phyloP scores from a whole-genome alignment of 225 moss, liverwort and hornwort species.

The Rhytidiadelphus loreus region DNA sequence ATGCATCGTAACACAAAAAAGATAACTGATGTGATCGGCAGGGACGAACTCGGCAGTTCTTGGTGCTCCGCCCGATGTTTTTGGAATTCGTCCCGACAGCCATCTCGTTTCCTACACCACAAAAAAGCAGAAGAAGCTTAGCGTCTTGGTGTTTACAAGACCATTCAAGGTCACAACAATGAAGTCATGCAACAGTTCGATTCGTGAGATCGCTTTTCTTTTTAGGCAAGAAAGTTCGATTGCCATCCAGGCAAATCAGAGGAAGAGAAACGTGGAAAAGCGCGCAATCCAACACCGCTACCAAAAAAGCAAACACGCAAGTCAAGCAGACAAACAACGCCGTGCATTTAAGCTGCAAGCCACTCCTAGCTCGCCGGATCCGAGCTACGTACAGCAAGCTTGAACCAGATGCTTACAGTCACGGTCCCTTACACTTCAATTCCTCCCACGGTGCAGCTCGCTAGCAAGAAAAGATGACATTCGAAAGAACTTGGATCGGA shows the following conservation, averaged over 20 bases:
- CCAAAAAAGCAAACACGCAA: neutral
- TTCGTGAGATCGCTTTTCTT: neutral
- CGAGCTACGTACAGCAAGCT: neutral
- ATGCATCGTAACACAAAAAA: neutral
- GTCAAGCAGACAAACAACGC: neutral
- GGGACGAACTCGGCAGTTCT: neutral
- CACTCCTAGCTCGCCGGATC: neutral
- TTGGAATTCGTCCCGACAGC: neutral
- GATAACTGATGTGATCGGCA: neutral
- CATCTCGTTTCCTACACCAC: neutral
- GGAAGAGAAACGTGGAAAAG: neutral
- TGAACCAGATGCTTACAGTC: neutral
- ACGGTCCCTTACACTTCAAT: neutral
- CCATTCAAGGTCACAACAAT: neutral
- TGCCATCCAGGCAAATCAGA: neutral
- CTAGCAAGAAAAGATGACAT: neutral
- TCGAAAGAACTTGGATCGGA: neutral
- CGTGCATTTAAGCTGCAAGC: neutral
- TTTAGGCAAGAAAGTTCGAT: neutral
- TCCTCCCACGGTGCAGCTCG: neutral
- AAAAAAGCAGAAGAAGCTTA: no score
- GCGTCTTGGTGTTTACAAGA: neutral
- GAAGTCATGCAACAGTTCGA: neutral
- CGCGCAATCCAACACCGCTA: neutral
- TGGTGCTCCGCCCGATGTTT: neutral